phyloP scores from a whole-genome alignment of 2,329 filamentous ascomycete species.

The Cordyceps cateniannulata region DNA sequence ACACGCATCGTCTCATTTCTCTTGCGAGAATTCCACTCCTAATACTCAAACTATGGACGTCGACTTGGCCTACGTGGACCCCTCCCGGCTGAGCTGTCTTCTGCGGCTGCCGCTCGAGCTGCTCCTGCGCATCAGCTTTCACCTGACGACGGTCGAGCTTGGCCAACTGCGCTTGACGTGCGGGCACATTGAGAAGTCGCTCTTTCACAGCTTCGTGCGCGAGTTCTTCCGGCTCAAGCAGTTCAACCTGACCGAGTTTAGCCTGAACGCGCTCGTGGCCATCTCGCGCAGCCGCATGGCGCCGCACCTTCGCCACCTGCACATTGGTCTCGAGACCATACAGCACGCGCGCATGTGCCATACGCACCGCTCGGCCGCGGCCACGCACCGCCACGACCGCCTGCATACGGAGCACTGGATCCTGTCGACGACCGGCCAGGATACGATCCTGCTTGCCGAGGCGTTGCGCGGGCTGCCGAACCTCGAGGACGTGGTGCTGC shows the following conservation, averaged over 20 bases:
- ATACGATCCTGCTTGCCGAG: conserved; percentile 46
- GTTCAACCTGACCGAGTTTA: conserved; percentile 55
- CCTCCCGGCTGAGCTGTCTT: conserved; percentile 13
- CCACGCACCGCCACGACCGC: background rate
- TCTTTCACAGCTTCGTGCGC: conserved; percentile 49
- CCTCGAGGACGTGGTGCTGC: conserved; percentile 50
- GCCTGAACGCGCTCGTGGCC: conserved; percentile 46
- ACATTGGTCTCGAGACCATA: conserved; percentile 16
- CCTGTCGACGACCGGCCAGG: conserved; percentile 37
- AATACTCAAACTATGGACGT: background rate
- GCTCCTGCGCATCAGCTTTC: conserved; percentile 45
- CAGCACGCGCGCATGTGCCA: conserved; percentile 4
- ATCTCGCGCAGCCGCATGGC: conserved; percentile 43
- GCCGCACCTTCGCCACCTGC: conserved; percentile 30
- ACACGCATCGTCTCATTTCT: background rate
- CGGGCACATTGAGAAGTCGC: conserved; percentile 44
- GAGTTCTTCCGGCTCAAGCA: conserved; percentile 62
- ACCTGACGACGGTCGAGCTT: conserved; percentile 50
- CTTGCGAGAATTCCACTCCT: background rate
- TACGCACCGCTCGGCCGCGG: background rate
- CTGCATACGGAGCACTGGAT: conserved; percentile 11
- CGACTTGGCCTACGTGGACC: background rate
- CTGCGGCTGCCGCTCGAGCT: conserved; percentile 51
- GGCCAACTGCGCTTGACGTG: conserved; percentile 48
- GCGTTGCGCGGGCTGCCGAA: conserved; percentile 50